Evolutionary conservation across 257 asterid genomes (phyloP).

Genomic region (Nicotiana paniculata): DNA sequence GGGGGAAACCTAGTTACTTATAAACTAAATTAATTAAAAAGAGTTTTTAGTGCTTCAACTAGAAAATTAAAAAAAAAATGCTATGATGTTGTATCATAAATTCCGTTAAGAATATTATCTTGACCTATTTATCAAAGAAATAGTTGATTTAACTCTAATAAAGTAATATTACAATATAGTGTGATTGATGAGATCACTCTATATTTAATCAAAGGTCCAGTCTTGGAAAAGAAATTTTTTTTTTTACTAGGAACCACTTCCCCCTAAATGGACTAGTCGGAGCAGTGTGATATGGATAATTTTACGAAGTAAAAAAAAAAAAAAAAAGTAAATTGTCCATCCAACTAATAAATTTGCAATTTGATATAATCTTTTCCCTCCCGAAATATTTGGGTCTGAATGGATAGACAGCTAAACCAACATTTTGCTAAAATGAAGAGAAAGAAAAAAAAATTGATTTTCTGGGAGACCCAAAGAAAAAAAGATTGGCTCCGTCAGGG

Average conservation of each 20-base stretch:
- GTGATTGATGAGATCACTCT: too few species aligned
- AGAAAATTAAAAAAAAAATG: not conserved
- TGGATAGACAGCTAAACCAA: not conserved
- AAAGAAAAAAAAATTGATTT: not conserved
- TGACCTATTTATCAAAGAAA: not conserved
- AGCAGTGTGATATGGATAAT: too few species aligned
- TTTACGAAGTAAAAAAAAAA: too few species aligned
- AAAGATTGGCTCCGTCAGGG: not conserved
- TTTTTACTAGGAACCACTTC: too few species aligned
- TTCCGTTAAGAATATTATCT: not conserved
- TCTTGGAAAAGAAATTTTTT: too few species aligned
- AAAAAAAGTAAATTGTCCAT: not conserved
- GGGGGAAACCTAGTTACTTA: too few species aligned
- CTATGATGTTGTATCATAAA: not conserved
- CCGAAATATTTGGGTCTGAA: not conserved
- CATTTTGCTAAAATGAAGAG: not conserved
- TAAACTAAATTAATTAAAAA: too few species aligned
- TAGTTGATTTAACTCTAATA: too few species aligned
- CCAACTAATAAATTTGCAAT: not conserved
- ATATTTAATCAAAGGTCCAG: too few species aligned
- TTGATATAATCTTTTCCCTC: not conserved
- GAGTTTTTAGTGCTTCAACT: not conserved
- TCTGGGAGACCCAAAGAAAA: not conserved
- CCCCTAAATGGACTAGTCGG: too few species aligned
- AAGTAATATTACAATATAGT: too few species aligned